Conservation (phyloP, 495 filamentous ascomycete species). For the Neurospora sp. region DNA sequence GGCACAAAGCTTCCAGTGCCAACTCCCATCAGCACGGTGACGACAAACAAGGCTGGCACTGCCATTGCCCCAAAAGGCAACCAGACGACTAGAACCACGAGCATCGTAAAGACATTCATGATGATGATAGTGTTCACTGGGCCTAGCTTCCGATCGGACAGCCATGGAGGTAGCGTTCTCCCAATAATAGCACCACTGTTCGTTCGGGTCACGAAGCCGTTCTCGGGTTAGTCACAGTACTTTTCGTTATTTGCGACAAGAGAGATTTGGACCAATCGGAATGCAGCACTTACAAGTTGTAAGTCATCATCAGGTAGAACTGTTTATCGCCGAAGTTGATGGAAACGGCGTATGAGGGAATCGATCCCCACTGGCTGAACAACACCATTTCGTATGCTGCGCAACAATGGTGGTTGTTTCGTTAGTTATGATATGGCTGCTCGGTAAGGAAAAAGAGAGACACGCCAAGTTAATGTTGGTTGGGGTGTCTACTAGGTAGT, state of each 20-base stretch:
- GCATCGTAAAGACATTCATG: constrained; percentile 18
- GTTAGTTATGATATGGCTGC: background rate
- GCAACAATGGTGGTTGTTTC: background rate
- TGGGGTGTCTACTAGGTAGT: background rate
- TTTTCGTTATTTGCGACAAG: background rate
- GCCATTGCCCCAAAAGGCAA: constrained; percentile 15
- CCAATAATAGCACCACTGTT: constrained; percentile 19
- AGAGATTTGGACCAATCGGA: background rate
- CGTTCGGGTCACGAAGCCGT: background rate
- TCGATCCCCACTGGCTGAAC: constrained; percentile 24
- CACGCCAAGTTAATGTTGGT: background rate
- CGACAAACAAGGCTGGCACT: constrained; percentile 11
- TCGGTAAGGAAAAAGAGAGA: background rate
- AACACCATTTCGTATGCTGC: constrained; percentile 20
- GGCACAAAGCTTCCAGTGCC: constrained; percentile 22
- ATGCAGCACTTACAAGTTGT: constrained; percentile 19
- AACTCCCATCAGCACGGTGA: constrained; percentile 17
- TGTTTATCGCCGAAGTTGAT: constrained; percentile 14
- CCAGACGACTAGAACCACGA: constrained; percentile 13
- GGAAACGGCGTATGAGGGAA: constrained; percentile 19
- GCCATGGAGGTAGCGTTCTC: constrained; percentile 16
- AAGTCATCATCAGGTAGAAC: constrained; percentile 23
- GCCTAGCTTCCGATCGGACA: constrained; percentile 15
- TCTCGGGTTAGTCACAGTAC: background rate
- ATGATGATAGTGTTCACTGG: constrained; percentile 19